These are phyloP conservation scores for Phallus indusiatus DNA, from an alignment of 768 basidiomycete species.

Conservation along the genomic window DNA sequence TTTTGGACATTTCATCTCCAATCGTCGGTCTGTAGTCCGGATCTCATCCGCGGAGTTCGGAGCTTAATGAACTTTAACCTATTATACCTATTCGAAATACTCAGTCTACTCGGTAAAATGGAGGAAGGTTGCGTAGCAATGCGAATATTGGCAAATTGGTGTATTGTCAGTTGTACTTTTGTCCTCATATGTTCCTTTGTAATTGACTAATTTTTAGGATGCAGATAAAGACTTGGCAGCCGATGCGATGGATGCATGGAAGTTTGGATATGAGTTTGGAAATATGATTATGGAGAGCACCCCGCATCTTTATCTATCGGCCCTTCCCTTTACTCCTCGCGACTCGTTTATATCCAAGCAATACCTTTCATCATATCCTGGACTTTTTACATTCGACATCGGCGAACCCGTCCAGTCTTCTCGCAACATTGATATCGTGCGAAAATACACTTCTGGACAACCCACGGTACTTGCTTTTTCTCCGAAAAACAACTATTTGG, in stretches of 20 bases:
- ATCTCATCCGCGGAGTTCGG: slow-evolving; percentile 11
- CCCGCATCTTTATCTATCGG: too few relatives aligned
- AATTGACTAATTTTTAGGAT: slow-evolving; percentile 1
- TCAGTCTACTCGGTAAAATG: slow-evolving; percentile 20
- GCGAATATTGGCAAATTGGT: neutral
- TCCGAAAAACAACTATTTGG: slow-evolving; percentile 16
- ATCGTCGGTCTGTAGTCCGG: slow-evolving; percentile 6
- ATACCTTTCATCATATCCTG: slow-evolving; percentile 11
- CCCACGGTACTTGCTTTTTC: slow-evolving; percentile 11
- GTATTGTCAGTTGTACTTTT: neutral
- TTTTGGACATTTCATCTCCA: slow-evolving; percentile 25
- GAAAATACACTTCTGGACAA: neutral
- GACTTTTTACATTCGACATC: slow-evolving; percentile 7
- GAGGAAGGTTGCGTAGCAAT: slow-evolving; percentile 12
- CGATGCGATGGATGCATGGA: slow-evolving; percentile 16
- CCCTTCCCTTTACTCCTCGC: slow-evolving; percentile 25
- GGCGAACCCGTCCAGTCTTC: slow-evolving; percentile 4
- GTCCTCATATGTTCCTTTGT: neutral
- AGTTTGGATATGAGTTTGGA: slow-evolving; percentile 24
- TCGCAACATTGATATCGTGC: slow-evolving; percentile 7
- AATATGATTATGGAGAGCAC: slow-evolving; percentile 19
- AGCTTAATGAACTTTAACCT: slow-evolving; percentile 18
- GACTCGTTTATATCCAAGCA: slow-evolving; percentile 16
- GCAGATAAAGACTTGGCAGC: slow-evolving; percentile 1
- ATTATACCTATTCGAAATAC: slow-evolving; percentile 31